Percentiles rank a stretch among this genome's conserved stretches.
phyloP scores from a whole-genome alignment of 2,329 filamentous ascomycete species.

The Dothiorella sarmentorum region DNA sequence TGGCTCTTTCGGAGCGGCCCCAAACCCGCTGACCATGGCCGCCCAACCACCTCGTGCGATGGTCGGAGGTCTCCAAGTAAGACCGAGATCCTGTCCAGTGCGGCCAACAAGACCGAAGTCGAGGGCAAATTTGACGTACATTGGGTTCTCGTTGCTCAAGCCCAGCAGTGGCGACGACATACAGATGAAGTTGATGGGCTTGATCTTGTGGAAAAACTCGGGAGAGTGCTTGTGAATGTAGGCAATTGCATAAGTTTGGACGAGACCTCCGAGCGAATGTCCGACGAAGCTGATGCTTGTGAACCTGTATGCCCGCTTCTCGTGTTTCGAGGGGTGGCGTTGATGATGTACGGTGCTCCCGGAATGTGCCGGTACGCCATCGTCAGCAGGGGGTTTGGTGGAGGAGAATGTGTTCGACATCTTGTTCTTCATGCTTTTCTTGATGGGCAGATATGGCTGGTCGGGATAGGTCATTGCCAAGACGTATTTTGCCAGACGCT shows the following conservation, averaged over 20 bases:
- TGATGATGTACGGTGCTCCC: constrained; percentile 59
- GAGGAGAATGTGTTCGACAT: constrained; percentile 47
- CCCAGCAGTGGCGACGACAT: constrained; percentile 86
- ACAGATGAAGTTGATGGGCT: constrained; percentile 85
- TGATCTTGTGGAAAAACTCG: constrained; percentile 79
- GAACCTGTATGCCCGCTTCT: constrained; percentile 68
- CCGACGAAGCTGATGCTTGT: constrained; percentile 94
- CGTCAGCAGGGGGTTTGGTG: constrained; percentile 39
- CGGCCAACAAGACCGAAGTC: constrained; percentile 96
- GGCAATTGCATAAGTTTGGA: constrained; percentile 91
- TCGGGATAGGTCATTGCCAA: constrained; percentile 89
- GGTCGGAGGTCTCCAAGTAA: constrained; percentile 90
- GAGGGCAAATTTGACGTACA: constrained; percentile 95
- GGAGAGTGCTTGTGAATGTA: constrained; percentile 97
- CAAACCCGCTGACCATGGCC: constrained; percentile 77
- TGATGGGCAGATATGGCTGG: constrained; percentile 76
- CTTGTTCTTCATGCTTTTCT: constrained; percentile 50
- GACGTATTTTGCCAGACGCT: constrained; percentile 87
- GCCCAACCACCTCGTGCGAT: constrained; percentile 84
- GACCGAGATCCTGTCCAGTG: constrained; percentile 88
- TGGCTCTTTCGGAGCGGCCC: constrained; percentile 54
- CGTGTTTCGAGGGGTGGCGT: constrained; percentile 38
- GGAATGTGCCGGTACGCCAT: constrained; percentile 54
- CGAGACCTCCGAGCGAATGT: constrained; percentile 83
- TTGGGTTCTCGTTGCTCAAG: constrained; percentile 92